Conservation (phyloP, 177 flowering plant genomes). For the Vitis hybrid region DNA sequence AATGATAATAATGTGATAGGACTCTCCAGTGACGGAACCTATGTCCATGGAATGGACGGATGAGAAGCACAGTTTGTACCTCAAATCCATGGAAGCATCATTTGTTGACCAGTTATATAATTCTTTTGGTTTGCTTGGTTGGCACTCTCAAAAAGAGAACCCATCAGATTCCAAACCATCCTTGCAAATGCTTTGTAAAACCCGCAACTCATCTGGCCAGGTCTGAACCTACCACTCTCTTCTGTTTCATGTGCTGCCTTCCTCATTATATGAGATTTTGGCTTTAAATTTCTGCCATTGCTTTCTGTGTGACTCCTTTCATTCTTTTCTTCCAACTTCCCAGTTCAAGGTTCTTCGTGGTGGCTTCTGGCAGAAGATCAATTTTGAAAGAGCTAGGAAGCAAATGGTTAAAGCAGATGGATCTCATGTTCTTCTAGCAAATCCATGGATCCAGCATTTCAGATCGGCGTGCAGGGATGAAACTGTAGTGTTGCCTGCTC, state of each 20-base stretch:
- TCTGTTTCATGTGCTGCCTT: conserved; percentile 3
- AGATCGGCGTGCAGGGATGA: conserved; percentile 24
- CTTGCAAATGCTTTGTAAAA: conserved; percentile 8
- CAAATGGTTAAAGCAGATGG: conserved; percentile 15
- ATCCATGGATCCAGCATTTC: conserved; percentile 61
- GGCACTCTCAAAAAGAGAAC: conserved; percentile 23
- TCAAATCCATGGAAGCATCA: conserved; percentile 73
- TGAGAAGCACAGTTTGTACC: conserved; percentile 80
- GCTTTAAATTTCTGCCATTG: not conserved
- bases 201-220: conserved; percentile 40
- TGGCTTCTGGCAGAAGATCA: conserved; percentile 56
- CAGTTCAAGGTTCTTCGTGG: conserved; percentile 64
- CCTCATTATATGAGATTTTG: not conserved
- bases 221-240: conserved; percentile 17
- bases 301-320: not conserved
- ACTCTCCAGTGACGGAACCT: conserved; percentile 23
- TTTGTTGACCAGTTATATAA: conserved; percentile 55
- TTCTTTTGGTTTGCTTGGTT: conserved; percentile 30
- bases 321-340: not conserved
- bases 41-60: conserved; percentile 61
- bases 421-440: conserved; percentile 17
- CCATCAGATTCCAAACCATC: conserved; percentile 16
- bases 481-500: conserved; percentile 8
- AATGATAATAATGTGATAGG: conserved; percentile 27
- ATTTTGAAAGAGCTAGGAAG: conserved; percentile 33